Base-by-base conservation (phyloP, 805 yeast species). In the Yarrowia sp. region DNA sequence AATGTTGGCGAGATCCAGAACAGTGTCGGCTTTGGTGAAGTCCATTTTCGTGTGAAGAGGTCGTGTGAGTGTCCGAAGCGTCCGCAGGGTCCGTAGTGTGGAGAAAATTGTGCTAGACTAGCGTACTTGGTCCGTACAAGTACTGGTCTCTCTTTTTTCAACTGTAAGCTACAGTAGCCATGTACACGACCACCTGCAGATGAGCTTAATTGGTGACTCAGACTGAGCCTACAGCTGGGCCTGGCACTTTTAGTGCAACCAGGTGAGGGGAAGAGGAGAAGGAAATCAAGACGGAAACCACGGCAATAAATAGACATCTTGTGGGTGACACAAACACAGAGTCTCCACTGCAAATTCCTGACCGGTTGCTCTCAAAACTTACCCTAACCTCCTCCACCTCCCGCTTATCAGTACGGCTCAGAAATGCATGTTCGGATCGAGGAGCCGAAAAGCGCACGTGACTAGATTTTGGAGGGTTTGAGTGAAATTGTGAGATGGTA, bases 21-120 rank as follows among this genome's bases (percentile, higher is more conserved):
- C 97, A 0, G 96, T 82, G 53, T 86, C 87, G 16, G 96, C 94
- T 67, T 85, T 83, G 72, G 82, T 81, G 73, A 91, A 92, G 75
- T 92, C 96, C 97, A 92, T 90, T 22, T 29, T 66, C 44, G 10
- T n/a, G n/a, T n/a, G n/a, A n/a, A n/a, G n/a, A n/a, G n/a, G 24
- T 21, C 16, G 29, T 7, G 16, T 1, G n/a, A 14, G 33, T n/a
- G 24, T 9, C 13, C 33, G 19, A 9, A 27, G 16, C 7, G 33
- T 25, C 12, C 16, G 4, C 7, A 42, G 31, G 2, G 32, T 2
- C 7, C 49, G 33, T 16, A 42, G 22, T 2, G 49, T 42, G 12
- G 25, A 32, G 9, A 44, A 12, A 44, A 19, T 25, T 4, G 49
- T 42, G 42, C 25, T 21, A 38, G 42, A n/a, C n/a, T 6, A 7